These are phyloP conservation scores for Colletotrichum sp. DNA, from an alignment of 2,329 filamentous ascomycete genomes.

Conservation along the genomic window DNA sequence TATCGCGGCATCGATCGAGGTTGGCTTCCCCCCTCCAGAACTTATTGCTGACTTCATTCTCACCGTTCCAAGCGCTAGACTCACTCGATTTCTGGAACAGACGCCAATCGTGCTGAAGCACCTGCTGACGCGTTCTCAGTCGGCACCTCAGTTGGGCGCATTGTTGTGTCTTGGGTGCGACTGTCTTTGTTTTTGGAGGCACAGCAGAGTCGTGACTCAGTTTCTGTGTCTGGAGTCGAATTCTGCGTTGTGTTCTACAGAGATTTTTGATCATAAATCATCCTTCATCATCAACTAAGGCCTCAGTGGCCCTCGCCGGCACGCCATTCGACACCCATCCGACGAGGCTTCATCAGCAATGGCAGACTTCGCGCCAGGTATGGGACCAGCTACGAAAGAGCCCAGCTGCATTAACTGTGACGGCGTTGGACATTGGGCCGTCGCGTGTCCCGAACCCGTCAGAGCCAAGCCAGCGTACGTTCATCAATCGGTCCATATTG, in stretches of 20 bases:
- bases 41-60: neutral
- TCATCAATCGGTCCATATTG: neutral
- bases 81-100: neutral
- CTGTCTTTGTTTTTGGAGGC: neutral
- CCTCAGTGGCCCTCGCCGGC: neutral
- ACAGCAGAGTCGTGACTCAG: neutral
- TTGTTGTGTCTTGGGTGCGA: neutral
- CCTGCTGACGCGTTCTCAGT: neutral
- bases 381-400: conserved; percentile 12
- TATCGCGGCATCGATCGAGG: neutral
- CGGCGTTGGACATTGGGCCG: conserved; percentile 18
- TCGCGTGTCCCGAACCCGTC: conserved; percentile 17
- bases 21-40: neutral
- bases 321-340: neutral
- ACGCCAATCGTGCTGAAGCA: neutral
- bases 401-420: conserved; percentile 21
- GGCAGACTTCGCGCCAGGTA: conserved; percentile 14
- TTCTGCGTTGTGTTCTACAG: neutral
- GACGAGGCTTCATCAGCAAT: neutral
- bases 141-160: neutral
- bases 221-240: neutral
- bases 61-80: neutral
- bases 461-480: conserved; percentile 21
- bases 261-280: neutral
- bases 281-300: neutral